Conservation (phyloP, 1,284 basidiomycete species). For the Rhizopogon parksii region DNA sequence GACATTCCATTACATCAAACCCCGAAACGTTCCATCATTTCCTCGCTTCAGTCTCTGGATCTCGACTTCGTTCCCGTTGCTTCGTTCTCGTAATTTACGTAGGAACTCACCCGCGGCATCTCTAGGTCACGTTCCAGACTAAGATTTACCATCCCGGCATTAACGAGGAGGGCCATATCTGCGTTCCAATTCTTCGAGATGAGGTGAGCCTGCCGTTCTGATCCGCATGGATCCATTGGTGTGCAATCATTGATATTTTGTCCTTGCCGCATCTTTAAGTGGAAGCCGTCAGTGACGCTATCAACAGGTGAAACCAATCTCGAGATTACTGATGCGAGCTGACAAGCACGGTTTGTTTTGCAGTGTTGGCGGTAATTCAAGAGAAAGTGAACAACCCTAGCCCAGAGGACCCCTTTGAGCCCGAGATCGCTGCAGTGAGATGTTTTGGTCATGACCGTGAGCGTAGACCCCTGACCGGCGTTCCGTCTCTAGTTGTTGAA, state of each 20-base stretch:
- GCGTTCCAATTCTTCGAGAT: slow-evolving; percentile 73
- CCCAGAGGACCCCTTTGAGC: slow-evolving; percentile 85
- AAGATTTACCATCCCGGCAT: slow-evolving; percentile 92
- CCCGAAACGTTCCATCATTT: slow-evolving; percentile 22
- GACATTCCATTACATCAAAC: slow-evolving; percentile 9
- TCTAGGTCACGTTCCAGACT: slow-evolving; percentile 77
- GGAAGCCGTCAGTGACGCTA: slow-evolving; percentile 84
- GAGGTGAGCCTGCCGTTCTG: slow-evolving; percentile 49
- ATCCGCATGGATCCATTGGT: background rate
- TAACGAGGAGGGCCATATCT: slow-evolving; percentile 83
- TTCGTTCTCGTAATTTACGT: slow-evolving; percentile 18
- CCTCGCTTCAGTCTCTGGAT: slow-evolving; percentile 4
- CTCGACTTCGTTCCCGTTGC: slow-evolving; percentile 6
- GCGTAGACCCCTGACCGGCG: slow-evolving; percentile 5
- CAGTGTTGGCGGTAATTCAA: slow-evolving; percentile 74
- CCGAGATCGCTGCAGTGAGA: slow-evolving; percentile 70
- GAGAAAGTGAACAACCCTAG: slow-evolving; percentile 87
- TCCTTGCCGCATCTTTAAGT: slow-evolving; percentile 40
- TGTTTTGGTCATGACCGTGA: slow-evolving; percentile 6
- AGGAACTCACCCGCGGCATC: slow-evolving; percentile 9
- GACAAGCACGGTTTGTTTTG: background rate
- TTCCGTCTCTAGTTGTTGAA: slow-evolving; percentile 50
- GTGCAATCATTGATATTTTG: background rate
- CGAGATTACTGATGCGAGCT: background rate
- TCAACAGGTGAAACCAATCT: slow-evolving; percentile 47